Evolutionary conservation across 495 filamentous ascomycete species (phyloP).

Genomic region (Thermothielavioides terrestris): DNA sequence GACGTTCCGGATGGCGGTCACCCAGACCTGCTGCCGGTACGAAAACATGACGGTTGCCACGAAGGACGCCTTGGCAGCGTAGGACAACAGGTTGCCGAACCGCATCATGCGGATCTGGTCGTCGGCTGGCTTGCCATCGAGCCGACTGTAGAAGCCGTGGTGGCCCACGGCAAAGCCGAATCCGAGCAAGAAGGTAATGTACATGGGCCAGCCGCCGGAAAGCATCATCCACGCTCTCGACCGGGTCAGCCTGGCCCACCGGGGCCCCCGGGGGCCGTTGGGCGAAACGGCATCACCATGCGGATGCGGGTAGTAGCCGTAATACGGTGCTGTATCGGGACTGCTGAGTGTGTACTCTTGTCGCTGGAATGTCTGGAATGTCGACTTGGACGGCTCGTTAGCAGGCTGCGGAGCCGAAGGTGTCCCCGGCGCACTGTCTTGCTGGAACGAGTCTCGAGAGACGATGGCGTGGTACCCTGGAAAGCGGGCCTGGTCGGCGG

Average conservation of each 20-base stretch:
- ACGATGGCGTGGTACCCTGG: not conserved
- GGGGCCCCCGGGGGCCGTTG: not conserved
- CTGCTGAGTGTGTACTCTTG: not conserved
- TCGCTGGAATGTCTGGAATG: not conserved
- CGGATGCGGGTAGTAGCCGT: not conserved
- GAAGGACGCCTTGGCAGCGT: slow-evolving; percentile 19
- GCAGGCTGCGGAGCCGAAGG: not conserved
- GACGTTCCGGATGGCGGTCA: slow-evolving; percentile 17
- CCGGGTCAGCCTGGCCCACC: not conserved
- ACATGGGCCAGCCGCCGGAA: slow-evolving; percentile 19
- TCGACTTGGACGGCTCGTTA: not conserved
- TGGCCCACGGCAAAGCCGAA: slow-evolving; percentile 17
- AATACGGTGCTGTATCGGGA: not conserved
- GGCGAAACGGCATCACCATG: not conserved
- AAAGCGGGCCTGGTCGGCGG: not conserved
- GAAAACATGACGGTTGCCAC: slow-evolving; percentile 22
- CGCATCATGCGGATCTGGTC: slow-evolving; percentile 24
- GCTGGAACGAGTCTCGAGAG: slow-evolving; percentile 5
- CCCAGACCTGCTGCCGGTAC: slow-evolving; percentile 25
- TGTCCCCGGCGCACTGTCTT: not conserved
- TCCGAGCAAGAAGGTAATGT: slow-evolving; percentile 14
- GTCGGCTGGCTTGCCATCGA: slow-evolving; percentile 17
- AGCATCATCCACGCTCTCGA: slow-evolving; percentile 12
- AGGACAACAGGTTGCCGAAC: slow-evolving; percentile 20
- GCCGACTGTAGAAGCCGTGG: slow-evolving; percentile 18